phyloP scores from a whole-genome alignment of 2,329 filamentous ascomycete species.

The Pseudogymnoascus sp. region DNA sequence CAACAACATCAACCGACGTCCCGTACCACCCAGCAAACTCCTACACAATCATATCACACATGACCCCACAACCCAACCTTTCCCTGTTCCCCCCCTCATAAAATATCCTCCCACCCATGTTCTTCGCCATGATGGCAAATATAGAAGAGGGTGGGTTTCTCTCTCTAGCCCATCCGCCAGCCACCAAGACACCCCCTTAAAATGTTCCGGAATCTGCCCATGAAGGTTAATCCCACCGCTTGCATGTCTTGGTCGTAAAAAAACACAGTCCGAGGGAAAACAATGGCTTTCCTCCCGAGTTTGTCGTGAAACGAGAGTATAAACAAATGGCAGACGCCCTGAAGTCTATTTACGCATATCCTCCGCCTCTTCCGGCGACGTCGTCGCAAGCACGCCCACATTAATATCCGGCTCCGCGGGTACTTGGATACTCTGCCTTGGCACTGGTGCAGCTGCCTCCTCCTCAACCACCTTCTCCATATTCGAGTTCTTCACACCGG shows the following conservation, averaged over 20 bases:
- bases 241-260: background rate
- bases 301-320: background rate
- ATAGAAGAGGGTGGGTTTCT: background rate
- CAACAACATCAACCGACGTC: background rate
- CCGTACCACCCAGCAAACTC: background rate
- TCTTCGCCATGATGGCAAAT: background rate
- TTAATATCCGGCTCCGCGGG: background rate
- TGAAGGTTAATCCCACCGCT: background rate
- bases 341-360: background rate
- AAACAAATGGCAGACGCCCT: background rate
- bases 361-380: background rate
- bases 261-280: too few relatives aligned
- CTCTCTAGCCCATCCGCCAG: background rate
- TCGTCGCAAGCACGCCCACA: background rate
- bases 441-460: conserved; percentile 14
- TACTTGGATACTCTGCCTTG: background rate
- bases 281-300: background rate
- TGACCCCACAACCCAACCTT: background rate
- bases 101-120: background rate
- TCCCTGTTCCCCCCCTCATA: background rate
- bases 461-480: conserved; percentile 29
- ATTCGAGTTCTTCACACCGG: conserved; percentile 14
- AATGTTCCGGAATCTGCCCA: background rate
- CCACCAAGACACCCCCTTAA: background rate
- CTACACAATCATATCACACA: background rate